Percentiles rank a stretch among this genome's conserved stretches.
Conservation (phyloP, 306 rosid species). For the Pachyrhizus erosus region DNA sequence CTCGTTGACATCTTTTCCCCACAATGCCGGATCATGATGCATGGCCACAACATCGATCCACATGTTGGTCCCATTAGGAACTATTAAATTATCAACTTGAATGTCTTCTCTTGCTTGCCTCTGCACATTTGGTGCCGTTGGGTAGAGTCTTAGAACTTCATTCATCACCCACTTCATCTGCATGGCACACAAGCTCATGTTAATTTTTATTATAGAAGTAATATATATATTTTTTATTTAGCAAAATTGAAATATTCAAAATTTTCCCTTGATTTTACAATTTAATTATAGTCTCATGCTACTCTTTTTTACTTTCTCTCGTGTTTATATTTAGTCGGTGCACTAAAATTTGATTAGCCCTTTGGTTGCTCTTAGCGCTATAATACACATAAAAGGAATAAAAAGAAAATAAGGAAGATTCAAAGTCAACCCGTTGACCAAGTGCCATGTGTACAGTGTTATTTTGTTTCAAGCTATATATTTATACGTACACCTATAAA, state of each 20-base stretch:
- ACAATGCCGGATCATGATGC: constrained; percentile 72
- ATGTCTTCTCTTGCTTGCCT: constrained; percentile 84
- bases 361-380: background rate
- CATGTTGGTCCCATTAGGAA: constrained; percentile 83
- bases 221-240: background rate
- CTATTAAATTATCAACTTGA: constrained; percentile 52
- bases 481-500: background rate
- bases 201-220: background rate
- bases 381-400: background rate
- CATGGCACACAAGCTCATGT: constrained; percentile 9
- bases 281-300: background rate
- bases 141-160: constrained; percentile 80
- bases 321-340: constrained; percentile 3
- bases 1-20: constrained; percentile 80
- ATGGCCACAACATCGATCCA: constrained; percentile 87
- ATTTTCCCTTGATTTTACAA: background rate
- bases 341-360: background rate
- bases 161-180: constrained; percentile 97
- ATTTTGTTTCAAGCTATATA: constrained; percentile 1
- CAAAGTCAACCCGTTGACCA: constrained; percentile 9
- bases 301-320: background rate
- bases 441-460: constrained; percentile 20
- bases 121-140: constrained; percentile 86
- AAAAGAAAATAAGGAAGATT: background rate
- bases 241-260: too few species aligned